A percentile compares a stretch with the other conserved stretches of the same genome.
These are phyloP conservation scores for Penicillium daleae DNA, from an alignment of 495 filamentous ascomycete species.

Conservation along the genomic window DNA sequence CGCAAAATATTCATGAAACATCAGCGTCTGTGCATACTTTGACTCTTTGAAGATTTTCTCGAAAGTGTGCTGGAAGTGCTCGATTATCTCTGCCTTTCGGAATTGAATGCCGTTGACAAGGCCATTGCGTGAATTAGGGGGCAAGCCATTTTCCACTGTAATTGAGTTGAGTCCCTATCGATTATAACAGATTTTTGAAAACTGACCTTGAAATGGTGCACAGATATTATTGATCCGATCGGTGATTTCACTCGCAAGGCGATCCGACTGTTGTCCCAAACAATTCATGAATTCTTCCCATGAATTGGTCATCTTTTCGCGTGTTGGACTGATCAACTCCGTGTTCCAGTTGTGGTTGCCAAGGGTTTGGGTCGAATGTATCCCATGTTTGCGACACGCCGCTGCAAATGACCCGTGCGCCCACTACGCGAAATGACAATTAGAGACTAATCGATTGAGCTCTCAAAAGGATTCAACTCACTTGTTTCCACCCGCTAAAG, in stretches of 20 bases:
- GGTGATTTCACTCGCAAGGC: background rate
- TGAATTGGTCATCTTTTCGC: background rate
- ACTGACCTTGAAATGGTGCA: background rate
- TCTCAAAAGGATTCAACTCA: slow-evolving; percentile 9
- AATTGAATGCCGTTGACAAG: background rate
- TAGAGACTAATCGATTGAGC: background rate
- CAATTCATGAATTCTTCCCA: slow-evolving; percentile 16
- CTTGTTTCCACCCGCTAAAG: slow-evolving; percentile 27
- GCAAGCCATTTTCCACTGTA: background rate
- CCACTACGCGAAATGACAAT: slow-evolving; percentile 22
- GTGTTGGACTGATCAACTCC: slow-evolving; percentile 11
- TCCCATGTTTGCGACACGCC: slow-evolving; percentile 33
- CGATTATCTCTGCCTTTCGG: background rate
- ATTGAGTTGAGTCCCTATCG: background rate
- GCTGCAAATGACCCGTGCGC: slow-evolving; percentile 28
- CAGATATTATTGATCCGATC: background rate
- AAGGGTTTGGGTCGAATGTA: slow-evolving; percentile 9
- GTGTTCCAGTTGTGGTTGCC: slow-evolving; percentile 33
- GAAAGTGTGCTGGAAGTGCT: background rate
- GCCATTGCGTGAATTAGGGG: background rate
- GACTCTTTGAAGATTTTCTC: slow-evolving; percentile 6
- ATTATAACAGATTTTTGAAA: background rate
- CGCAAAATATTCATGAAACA: too few relatives aligned
- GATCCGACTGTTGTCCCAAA: background rate
- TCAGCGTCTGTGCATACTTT: too few relatives aligned